phyloP scores from a whole-genome alignment of 2,329 filamentous ascomycete species.

The Zymoseptoria ardabiliae region DNA sequence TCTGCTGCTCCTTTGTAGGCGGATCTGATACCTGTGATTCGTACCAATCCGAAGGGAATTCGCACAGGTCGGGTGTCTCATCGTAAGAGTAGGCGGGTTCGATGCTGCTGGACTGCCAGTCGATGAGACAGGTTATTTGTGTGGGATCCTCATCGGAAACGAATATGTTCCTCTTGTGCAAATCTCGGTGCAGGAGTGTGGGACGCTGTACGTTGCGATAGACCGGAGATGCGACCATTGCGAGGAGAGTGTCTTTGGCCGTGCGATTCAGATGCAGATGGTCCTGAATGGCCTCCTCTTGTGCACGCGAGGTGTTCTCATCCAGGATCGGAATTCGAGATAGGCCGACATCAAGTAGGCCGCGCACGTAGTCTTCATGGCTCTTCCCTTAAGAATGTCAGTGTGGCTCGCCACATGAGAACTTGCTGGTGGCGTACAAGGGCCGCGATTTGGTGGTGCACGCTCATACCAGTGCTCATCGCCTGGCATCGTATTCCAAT shows the following conservation, averaged over 20 bases:
- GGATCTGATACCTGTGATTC: not conserved
- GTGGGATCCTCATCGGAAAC: not conserved
- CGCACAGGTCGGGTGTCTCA: not conserved
- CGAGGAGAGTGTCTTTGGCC: not conserved
- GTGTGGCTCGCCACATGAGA: not conserved
- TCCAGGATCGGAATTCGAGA: not conserved
- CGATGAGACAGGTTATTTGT: not conserved
- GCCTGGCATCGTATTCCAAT: not conserved
- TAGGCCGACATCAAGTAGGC: not conserved
- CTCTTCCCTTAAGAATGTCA: not conserved
- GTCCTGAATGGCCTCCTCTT: not conserved
- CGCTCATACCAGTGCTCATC: not conserved
- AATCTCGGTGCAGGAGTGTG: not conserved
- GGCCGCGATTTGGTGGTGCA: not conserved
- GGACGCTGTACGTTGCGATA: not conserved
- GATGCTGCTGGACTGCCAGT: not conserved
- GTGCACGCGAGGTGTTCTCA: not conserved
- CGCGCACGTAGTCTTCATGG: not conserved
- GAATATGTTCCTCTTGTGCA: slow-evolving; percentile 2
- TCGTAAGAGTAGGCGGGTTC: not conserved
- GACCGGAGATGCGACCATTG: not conserved
- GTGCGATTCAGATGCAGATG: not conserved
- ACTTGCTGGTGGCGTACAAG: not conserved
- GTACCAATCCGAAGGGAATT: not conserved
- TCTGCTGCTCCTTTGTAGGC: not conserved